phyloP scores from a whole-genome alignment of 371 early-diverging fungal species.

The Mucor racemosus region DNA sequence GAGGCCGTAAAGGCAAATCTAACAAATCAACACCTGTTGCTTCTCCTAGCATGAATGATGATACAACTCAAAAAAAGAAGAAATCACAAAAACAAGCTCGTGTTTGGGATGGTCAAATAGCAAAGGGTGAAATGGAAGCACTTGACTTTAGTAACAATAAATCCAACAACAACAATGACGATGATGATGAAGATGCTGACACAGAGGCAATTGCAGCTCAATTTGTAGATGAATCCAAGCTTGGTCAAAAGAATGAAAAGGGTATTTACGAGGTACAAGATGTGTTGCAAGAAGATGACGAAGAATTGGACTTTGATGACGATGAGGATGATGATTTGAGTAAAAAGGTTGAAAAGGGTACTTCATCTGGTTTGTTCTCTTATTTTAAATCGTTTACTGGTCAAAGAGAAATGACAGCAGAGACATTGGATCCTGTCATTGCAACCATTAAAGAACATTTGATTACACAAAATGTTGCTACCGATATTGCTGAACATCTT shows the following conservation, averaged over 20 bases:
- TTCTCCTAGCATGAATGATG: conserved; percentile 36
- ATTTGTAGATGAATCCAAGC: conserved; percentile 62
- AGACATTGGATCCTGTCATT: conserved; percentile 74
- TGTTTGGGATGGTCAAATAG: conserved; percentile 69
- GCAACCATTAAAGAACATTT: conserved; percentile 89
- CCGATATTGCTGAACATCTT: conserved; percentile 86
- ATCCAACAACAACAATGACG: conserved; percentile 23
- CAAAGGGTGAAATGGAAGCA: conserved; percentile 67
- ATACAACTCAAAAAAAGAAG: conserved; percentile 38
- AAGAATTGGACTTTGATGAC: conserved; percentile 26
- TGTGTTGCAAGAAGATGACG: conserved; percentile 58
- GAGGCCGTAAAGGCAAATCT: conserved; percentile 35
- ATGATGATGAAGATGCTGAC: conserved; percentile 29
- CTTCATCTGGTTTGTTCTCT: conserved; percentile 58
- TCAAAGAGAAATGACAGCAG: conserved; percentile 64
- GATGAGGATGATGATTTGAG: conserved; percentile 13
- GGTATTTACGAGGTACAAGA: conserved; percentile 88
- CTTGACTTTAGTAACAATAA: conserved; percentile 67
- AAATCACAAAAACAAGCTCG: conserved; percentile 62
- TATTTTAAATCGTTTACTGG: conserved; percentile 75
- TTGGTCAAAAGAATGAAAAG: conserved; percentile 65
- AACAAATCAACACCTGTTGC: conserved; percentile 33
- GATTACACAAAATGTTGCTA: conserved; percentile 93
- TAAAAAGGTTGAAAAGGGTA: conserved; percentile 1
- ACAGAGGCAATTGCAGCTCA: conserved; percentile 42